These are phyloP conservation scores for Monosporozyma servazzii DNA, from an alignment of 805 yeast species.

Conservation along the genomic window DNA sequence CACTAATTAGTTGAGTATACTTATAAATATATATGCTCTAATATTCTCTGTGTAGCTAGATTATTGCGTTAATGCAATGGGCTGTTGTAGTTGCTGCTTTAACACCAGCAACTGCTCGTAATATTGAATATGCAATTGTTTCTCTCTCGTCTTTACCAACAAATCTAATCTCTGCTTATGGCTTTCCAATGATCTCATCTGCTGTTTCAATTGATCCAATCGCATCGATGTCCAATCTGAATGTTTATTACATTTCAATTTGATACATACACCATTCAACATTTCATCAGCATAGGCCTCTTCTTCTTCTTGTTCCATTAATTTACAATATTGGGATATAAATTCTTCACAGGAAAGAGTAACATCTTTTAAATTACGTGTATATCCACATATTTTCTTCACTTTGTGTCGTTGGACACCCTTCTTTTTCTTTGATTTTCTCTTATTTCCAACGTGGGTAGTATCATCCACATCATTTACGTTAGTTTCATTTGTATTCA, in stretches of 20 bases:
- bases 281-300: neutral
- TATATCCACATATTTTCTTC: slow-evolving; percentile 25
- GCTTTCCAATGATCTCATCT: slow-evolving; percentile 17
- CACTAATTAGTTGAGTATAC: neutral
- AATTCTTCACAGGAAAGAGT: slow-evolving; percentile 17
- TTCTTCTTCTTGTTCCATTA: slow-evolving; percentile 2
- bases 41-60: neutral
- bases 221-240: slow-evolving; percentile 24
- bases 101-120: slow-evolving; percentile 12
- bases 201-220: slow-evolving; percentile 16
- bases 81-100: neutral
- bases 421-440: slow-evolving; percentile 7
- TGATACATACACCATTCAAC: slow-evolving; percentile 20
- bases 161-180: slow-evolving; percentile 17
- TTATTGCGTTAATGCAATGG: neutral
- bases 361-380: slow-evolving; percentile 5
- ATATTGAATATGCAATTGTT: slow-evolving; percentile 22
- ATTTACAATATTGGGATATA: slow-evolving; percentile 4
- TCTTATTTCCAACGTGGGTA: neutral
- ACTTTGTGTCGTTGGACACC: slow-evolving; percentile 10
- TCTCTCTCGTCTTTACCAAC: slow-evolving; percentile 20
- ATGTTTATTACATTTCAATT: slow-evolving; percentile 22
- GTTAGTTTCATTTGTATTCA: neutral
- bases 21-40: neutral
- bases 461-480: neutral